A percentile compares a stretch with the other conserved stretches of the same genome.
Evolutionary conservation across 2,329 filamentous ascomycete genomes (phyloP).

Genomic region (Fusarium dlaminii): DNA sequence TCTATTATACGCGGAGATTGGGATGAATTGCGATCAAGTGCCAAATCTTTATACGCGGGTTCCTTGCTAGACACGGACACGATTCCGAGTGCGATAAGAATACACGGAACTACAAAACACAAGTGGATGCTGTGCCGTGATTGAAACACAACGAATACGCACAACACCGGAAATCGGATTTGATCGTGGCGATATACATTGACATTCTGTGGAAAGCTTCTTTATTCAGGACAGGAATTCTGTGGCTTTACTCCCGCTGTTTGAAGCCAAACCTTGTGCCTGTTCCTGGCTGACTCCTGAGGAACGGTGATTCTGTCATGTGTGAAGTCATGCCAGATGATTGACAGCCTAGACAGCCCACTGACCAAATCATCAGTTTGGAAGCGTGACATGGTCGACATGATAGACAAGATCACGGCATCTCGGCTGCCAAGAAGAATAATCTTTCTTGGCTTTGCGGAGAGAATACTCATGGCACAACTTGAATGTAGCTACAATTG

Average conservation of each 20-base stretch:
- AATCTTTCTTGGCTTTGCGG: constrained; percentile 9
- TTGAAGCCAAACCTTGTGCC: constrained; percentile 8
- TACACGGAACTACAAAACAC: constrained; percentile 1
- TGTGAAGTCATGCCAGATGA: background rate
- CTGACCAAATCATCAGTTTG: background rate
- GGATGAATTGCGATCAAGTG: background rate
- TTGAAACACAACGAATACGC: constrained; percentile 14
- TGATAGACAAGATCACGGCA: constrained; percentile 25
- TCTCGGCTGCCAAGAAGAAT: constrained; percentile 29
- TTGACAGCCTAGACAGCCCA: background rate
- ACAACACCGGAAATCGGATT: background rate
- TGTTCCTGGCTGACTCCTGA: constrained; percentile 24
- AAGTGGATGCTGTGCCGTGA: constrained; percentile 21
- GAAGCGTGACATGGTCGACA: constrained; percentile 2
- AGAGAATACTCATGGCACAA: background rate
- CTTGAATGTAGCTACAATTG: background rate
- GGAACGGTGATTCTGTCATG: background rate
- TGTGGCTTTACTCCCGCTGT: constrained; percentile 27
- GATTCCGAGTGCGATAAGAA: constrained; percentile 15
- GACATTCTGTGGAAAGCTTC: background rate
- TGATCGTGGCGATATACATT: background rate
- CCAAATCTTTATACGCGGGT: constrained; percentile 7
- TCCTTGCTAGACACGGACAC: constrained; percentile 20
- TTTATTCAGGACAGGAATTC: constrained; percentile 19
- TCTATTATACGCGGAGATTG: constrained; percentile 21